phyloP scores from a whole-genome alignment of 2,329 filamentous ascomycete species.

The Nemania sp. region DNA sequence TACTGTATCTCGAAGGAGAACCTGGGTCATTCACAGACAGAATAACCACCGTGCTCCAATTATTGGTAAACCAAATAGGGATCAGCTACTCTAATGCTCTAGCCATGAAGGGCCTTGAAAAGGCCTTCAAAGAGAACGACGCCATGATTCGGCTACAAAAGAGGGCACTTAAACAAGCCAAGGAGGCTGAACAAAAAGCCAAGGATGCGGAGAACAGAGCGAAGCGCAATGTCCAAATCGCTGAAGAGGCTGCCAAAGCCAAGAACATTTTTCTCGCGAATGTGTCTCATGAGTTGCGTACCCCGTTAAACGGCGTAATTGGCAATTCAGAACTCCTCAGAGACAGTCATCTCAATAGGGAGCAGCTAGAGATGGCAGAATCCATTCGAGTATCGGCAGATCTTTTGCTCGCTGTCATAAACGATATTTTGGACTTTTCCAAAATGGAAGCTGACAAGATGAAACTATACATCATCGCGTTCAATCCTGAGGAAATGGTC shows the following conservation, averaged over 20 bases:
- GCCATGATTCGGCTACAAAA: constrained; percentile 80
- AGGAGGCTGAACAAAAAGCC: constrained; percentile 74
- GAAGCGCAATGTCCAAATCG: constrained; percentile 76
- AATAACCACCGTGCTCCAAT: constrained; percentile 66
- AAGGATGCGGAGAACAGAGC: constrained; percentile 77
- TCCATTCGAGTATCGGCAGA: constrained; percentile 86
- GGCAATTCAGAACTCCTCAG: constrained; percentile 83
- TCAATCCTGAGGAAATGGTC: constrained; percentile 69
- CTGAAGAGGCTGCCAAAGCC: constrained; percentile 80
- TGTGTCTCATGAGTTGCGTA: constrained; percentile 79
- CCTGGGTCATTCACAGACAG: constrained; percentile 78
- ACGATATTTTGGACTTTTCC: constrained; percentile 94
- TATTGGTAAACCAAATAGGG: constrained; percentile 78
- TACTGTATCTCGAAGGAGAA: constrained; percentile 74
- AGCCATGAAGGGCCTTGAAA: constrained; percentile 71
- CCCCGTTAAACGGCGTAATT: constrained; percentile 84
- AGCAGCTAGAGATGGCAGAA: constrained; percentile 84
- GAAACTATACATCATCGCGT: constrained; percentile 74
- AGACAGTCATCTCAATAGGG: constrained; percentile 72
- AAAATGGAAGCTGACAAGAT: constrained; percentile 90
- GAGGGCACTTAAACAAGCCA: constrained; percentile 70
- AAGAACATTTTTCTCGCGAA: constrained; percentile 81
- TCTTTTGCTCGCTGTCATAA: constrained; percentile 87
- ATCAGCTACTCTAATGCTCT: constrained; percentile 72
- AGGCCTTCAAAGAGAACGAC: constrained; percentile 75